Evolutionary conservation across 148 eudicot genomes (phyloP), one percentile per base, ranked within the genome.

Genomic region (Salicornia ramosissima): DNA sequence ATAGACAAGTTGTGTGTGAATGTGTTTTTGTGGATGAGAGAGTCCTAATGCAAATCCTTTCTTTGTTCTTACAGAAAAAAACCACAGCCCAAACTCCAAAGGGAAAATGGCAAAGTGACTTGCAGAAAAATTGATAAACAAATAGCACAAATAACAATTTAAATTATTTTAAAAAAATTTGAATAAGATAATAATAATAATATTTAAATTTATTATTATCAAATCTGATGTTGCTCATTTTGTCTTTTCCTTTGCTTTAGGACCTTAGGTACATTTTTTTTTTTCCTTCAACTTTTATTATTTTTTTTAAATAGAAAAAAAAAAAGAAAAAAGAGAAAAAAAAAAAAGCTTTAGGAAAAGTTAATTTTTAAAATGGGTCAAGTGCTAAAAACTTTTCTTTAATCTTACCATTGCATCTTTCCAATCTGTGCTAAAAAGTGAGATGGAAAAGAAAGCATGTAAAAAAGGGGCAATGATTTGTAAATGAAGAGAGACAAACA

Each of bases 401-500:
- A 75, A 70, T 71, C 69, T 61, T 70, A 74, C 62, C 67, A 70
- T n/a, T 43, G 14, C 3, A 46, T 56, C 77, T 81, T 80, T 84
- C 81, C 75, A 71, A 75, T 67, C 52, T 74, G 54, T 64, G 36
- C 46, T 33, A 64, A 73, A 86, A 78, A 71, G 80, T 78, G 55
- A 46, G 70, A 63, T 65, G 72, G 61, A 79, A 83, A 85, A 77
- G 84, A 78, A 75, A 72, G 69, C 67, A 63, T 66, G 68, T 75
- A 67, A 74, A 81, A 81, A 81, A 64, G 74, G 75, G 55, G 66
- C 78, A 73, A 71, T 73, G 71, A 79, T 71, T 70, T 80, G 77
- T 70, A 70, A 78, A 82, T 75, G 46, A n/a, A 71, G 71, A 78
- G 71, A 61, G 43, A 65, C 71, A 74, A n/a, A 31, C 39, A 24